phyloP scores from a whole-genome alignment of 75 land plant species.

The Sequoia sempervirens region DNA sequence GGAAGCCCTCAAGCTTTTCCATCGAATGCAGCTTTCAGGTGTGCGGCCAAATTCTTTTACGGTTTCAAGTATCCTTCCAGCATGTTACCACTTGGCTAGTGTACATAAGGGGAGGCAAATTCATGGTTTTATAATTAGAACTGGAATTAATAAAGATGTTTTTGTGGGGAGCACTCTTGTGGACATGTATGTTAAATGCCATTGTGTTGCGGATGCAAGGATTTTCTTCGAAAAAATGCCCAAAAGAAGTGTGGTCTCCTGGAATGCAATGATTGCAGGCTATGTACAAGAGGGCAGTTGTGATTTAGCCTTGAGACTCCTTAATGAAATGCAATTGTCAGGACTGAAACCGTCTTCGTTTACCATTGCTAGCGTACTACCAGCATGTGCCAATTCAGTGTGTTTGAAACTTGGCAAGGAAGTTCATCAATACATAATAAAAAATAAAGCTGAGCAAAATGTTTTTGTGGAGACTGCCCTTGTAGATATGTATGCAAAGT shows the following conservation, averaged over 20 bases:
- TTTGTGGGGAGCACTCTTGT: conserved; percentile 42
- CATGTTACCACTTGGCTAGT: conserved; percentile 36
- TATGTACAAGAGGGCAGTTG: background rate
- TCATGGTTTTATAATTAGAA: conserved; percentile 43
- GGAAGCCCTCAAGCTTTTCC: conserved; percentile 37
- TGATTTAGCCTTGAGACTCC: background rate
- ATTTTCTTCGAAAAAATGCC: conserved; percentile 44
- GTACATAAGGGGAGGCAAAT: conserved; percentile 42
- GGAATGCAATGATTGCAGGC: conserved; percentile 10
- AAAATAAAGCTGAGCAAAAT: conserved; percentile 16
- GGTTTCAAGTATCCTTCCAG: conserved; percentile 26
- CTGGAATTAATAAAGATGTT: conserved; percentile 18
- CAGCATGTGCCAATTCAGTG: conserved; percentile 33
- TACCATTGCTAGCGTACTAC: conserved; percentile 31
- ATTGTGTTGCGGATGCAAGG: conserved; percentile 25
- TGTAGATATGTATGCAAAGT: conserved; percentile 10
- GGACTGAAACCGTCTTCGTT: background rate
- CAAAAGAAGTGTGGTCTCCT: conserved; percentile 12
- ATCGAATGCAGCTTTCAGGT: conserved; percentile 42
- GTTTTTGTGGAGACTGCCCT: conserved; percentile 8
- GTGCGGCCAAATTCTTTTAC: conserved; percentile 34
- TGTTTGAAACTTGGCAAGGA: background rate
- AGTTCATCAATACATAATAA: conserved; percentile 32
- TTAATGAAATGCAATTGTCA: conserved; percentile 2
- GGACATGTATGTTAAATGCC: conserved; percentile 74